A percentile compares a stretch with the other conserved stretches of the same genome.
Conservation (phyloP, 2,329 filamentous ascomycete genomes). For the Stachybotrys elegans region DNA sequence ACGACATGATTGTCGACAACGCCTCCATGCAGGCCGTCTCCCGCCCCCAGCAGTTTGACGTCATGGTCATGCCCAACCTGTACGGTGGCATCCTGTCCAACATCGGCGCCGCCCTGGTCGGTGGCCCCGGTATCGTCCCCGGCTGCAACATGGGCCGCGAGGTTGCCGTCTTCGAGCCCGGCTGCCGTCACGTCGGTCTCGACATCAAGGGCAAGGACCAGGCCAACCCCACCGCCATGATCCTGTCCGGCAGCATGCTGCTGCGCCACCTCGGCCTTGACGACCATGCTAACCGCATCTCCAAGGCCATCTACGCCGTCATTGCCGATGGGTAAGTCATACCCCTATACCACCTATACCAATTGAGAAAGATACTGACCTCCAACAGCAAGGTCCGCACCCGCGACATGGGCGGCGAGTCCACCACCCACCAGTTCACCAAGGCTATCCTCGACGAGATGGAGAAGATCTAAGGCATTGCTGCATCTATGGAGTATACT, state of each 20-base stretch:
- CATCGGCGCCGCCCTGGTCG: slow-evolving; percentile 94
- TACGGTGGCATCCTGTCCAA: slow-evolving; percentile 99
- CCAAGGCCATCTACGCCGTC: slow-evolving; percentile 70
- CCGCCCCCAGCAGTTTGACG: slow-evolving; percentile 95
- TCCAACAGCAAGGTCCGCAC: slow-evolving; percentile 71
- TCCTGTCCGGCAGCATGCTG: slow-evolving; percentile 95
- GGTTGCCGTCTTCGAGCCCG: slow-evolving; percentile 96
- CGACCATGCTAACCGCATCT: slow-evolving; percentile 97
- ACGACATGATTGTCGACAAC: slow-evolving; percentile 99
- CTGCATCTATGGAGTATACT: slow-evolving; percentile 17
- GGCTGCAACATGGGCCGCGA: slow-evolving; percentile 99
- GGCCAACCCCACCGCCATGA: slow-evolving; percentile 94
- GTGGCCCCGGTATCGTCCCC: slow-evolving; percentile 92
- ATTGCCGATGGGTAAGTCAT: slow-evolving; percentile 81
- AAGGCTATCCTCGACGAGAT: slow-evolving; percentile 91
- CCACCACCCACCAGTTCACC: slow-evolving; percentile 92
- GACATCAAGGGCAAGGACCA: slow-evolving; percentile 99
- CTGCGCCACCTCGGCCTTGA: slow-evolving; percentile 95
- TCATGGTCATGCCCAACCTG: slow-evolving; percentile 99
- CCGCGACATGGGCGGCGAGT: slow-evolving; percentile 89
- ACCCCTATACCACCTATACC: rapidly evolving
- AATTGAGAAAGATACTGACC: slow-evolving; percentile 30
- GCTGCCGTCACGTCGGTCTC: slow-evolving; percentile 97
- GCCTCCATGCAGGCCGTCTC: slow-evolving; percentile 99
- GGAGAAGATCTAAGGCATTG: slow-evolving; percentile 61